Conservation (phyloP, 257 asterid genomes). For the Capsicum chinense region DNA sequence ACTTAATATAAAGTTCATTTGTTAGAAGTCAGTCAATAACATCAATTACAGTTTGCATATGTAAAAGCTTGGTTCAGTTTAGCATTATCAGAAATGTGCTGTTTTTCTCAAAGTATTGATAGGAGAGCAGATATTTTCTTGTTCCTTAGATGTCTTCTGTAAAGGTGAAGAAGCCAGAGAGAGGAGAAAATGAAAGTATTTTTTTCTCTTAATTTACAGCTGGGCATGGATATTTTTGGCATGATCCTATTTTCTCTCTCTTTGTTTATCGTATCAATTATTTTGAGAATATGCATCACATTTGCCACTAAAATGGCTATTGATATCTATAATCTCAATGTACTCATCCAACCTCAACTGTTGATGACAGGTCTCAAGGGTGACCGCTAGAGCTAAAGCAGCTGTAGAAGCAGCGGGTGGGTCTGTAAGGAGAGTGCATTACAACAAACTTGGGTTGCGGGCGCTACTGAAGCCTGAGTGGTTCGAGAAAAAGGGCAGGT, state of each 20-base stretch:
- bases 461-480: constrained; percentile 93
- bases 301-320: neutral
- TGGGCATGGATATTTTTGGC: neutral
- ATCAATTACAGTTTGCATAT: neutral
- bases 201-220: neutral
- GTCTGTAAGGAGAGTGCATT: constrained; percentile 83
- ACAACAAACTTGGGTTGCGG: constrained; percentile 82
- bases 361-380: constrained; percentile 79
- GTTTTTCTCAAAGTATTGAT: neutral
- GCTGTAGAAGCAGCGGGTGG: constrained; percentile 96
- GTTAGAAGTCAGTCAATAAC: neutral
- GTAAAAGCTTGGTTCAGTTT: constrained; percentile 4
- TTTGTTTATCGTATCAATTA: neutral
- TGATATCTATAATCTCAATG: neutral
- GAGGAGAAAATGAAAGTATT: neutral
- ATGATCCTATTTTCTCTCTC: neutral
- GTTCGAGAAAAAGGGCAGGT: constrained; percentile 94
- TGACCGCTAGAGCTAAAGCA: constrained; percentile 87
- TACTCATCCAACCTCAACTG: neutral
- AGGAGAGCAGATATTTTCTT: neutral
- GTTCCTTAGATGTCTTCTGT: neutral
- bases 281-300: neutral
- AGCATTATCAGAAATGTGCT: neutral
- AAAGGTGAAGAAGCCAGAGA: neutral
- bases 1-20: neutral